These are phyloP conservation scores for Haplosporangium sp. DNA, from an alignment of 371 early-diverging fungal genomes.

Conservation along the genomic window DNA sequence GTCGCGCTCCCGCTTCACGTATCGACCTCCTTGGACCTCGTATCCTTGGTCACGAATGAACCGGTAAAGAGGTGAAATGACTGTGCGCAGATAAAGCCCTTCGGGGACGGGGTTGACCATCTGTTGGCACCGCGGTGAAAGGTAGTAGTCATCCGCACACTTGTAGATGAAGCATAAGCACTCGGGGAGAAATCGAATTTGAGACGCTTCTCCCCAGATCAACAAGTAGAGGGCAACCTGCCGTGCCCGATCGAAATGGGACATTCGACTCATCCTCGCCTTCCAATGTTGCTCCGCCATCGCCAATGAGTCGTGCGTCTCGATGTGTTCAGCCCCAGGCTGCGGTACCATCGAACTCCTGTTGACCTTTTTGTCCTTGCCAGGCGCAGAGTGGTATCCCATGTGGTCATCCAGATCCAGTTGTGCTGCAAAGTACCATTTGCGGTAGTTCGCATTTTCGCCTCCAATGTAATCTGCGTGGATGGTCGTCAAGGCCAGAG, in stretches of 20 bases:
- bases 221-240: conserved; percentile 83
- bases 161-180: conserved; percentile 85
- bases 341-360: conserved; percentile 21
- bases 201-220: conserved; percentile 90
- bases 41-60: conserved; percentile 84
- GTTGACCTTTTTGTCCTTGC: conserved; percentile 50
- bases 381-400: conserved; percentile 57
- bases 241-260: conserved; percentile 73
- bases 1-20: conserved; percentile 81
- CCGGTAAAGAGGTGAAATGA: conserved; percentile 81
- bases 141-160: conserved; percentile 71
- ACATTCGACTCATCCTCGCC: conserved; percentile 71
- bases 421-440: conserved; percentile 87
- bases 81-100: conserved; percentile 73
- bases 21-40: conserved; percentile 72
- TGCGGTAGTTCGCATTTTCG: conserved; percentile 82
- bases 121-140: conserved; percentile 50
- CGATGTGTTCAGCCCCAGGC: conserved; percentile 16
- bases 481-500: conserved; percentile 77
- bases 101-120: conserved; percentile 65
- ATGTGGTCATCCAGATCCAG: conserved; percentile 74
- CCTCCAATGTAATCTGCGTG: conserved; percentile 91
- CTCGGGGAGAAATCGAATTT: conserved; percentile 83
- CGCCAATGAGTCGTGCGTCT: conserved; percentile 31
- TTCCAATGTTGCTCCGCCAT: conserved; percentile 75